Percentiles rank a stretch among this genome's conserved stretches.
phyloP scores from a whole-genome alignment of 345 rosid genomes.

The Rhodamnia rubescens region DNA sequence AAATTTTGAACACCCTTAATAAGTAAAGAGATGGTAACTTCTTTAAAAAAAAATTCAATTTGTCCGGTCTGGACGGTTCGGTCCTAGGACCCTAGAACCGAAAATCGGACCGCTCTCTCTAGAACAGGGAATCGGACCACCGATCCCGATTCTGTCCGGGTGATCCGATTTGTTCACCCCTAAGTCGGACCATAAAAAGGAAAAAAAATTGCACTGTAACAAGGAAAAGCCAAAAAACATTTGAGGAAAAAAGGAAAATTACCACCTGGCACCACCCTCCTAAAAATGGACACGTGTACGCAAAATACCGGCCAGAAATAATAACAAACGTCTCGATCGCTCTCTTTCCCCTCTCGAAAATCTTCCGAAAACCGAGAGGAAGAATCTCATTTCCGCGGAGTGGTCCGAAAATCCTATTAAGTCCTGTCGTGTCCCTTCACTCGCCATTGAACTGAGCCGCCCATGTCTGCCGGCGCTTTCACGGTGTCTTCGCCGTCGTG shows the following conservation, averaged over 20 bases:
- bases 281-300: background rate
- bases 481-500: conserved; percentile 1
- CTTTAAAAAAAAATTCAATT: no score
- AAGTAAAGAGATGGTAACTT: no score
- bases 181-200: background rate
- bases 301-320: background rate
- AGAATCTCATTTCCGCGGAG: background rate
- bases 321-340: background rate
- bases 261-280: background rate
- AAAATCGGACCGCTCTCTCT: no score
- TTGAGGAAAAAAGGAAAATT: background rate
- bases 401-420: background rate
- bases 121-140: no score
- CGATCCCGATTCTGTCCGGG: no score
- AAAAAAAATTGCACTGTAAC: background rate
- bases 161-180: no score
- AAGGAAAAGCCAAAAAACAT: background rate
- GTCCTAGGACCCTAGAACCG: no score
- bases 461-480: conserved; percentile 2
- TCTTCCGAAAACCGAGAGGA: background rate
- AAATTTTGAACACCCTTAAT: no score
- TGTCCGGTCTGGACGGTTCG: no score
- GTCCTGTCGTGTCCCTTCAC: background rate
- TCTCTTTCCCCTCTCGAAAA: background rate
- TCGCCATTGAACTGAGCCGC: background rate